phyloP scores from a whole-genome alignment of 2,329 filamentous ascomycete species.

The Cadophora luteo-olivacea region DNA sequence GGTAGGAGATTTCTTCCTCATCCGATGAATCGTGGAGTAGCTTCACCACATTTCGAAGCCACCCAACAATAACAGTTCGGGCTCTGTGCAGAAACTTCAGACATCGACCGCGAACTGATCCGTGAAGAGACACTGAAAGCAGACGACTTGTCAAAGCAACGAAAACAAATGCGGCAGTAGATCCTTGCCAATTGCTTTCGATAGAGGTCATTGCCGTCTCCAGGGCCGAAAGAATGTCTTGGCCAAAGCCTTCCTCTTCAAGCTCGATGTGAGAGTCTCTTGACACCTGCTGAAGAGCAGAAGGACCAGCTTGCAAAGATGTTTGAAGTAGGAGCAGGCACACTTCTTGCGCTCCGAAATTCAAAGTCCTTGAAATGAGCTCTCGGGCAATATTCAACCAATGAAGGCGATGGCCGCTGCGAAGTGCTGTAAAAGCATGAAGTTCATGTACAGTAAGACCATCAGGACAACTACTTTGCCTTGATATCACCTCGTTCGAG shows the following conservation, averaged over 20 bases:
- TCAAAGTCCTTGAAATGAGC: conserved; percentile 53
- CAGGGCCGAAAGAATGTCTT: conserved; percentile 46
- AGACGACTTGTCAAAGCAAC: conserved; percentile 51
- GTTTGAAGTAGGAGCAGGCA: conserved; percentile 56
- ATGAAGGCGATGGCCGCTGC: conserved; percentile 34
- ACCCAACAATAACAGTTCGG: conserved; percentile 48
- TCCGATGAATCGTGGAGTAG: conserved; percentile 34
- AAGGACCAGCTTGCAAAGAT: conserved; percentile 54
- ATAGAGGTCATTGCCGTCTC: conserved; percentile 45
- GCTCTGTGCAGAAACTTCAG: conserved; percentile 44
- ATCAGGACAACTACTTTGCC: conserved; percentile 54
- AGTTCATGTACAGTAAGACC: conserved; percentile 60
- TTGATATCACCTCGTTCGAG: conserved; percentile 60
- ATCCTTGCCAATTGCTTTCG: conserved; percentile 59
- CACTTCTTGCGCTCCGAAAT: conserved; percentile 58
- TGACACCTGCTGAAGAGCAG: conserved; percentile 19
- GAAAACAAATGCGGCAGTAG: conserved; percentile 49
- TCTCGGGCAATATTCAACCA: conserved; percentile 63
- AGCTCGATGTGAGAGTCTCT: conserved; percentile 49
- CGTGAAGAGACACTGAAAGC: conserved; percentile 47
- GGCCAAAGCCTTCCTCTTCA: conserved; percentile 45
- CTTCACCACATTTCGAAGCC: conserved; percentile 43
- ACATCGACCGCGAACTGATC: conserved; percentile 37
- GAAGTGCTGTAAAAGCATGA: conserved; percentile 56
- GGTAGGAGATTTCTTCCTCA: conserved; percentile 40